Evolutionary conservation across 2,329 filamentous ascomycete species (phyloP), one percentile per base, ranked within the genome.

Genomic region (Pseudocercospora macadamiae): DNA sequence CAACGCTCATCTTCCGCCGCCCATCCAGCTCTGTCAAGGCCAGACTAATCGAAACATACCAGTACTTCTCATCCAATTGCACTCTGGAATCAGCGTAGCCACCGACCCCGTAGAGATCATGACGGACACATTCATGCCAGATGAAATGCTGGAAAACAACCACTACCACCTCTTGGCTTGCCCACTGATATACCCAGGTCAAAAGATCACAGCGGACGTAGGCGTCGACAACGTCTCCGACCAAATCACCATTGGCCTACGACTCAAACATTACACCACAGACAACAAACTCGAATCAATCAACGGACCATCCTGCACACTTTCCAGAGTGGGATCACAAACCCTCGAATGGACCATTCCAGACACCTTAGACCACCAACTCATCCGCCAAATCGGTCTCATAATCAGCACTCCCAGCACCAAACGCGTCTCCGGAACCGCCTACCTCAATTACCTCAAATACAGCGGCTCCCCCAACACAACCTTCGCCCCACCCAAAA

Each of bases 111-210:
- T 49, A 6, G 45, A 49, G 23, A 23, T 49, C 12, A 23, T 49
- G 45, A 28, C 45, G n/a, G 45, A 49, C 21, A 49, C 45, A 9
- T 49, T 49, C 23, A 49, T 49, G 45, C 45, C 45, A 49, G 28
- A 28, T 9, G 25, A 10, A 14, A 18, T 10, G 5, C 21, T 49
- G 10, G 45, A 49, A 26, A n/a, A 23, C 19, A 49, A n/a, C 7
- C 21, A 28, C 14, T 49, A 49, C 23, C 19, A 26, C 10, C 23
- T 49, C 21, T n/a, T 26, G 21, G 45, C 45, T 26, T 49, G 19
- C 19, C 45, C 45, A 6, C 45, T 49, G 19, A 16, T 49, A 3
- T 28, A 49, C n/a, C 45, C 45, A 10, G 45, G 45, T 3, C 45
- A 49, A 23, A 49, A 23, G 19, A 7, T 49, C 21, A 49, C 10